phyloP scores from a whole-genome alignment of 345 rosid species.

The Jatropha curcas region DNA sequence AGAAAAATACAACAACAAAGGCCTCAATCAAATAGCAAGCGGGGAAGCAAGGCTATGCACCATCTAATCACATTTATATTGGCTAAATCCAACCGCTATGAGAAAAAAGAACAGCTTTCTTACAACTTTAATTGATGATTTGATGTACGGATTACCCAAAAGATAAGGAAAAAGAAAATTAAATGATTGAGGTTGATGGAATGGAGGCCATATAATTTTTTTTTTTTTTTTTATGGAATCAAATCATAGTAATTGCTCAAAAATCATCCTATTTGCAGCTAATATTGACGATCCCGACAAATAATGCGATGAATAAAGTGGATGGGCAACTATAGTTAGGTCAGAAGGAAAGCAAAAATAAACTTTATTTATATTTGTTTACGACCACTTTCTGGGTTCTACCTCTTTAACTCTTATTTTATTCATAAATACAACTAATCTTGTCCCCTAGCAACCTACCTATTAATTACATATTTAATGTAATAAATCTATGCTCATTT shows the following conservation, averaged over 20 bases:
- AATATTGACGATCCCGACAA: too few species aligned
- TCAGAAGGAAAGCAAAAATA: constrained; percentile 4
- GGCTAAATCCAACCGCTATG: neutral
- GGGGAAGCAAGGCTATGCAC: too few species aligned
- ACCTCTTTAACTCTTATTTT: constrained; percentile 2
- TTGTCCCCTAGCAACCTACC: constrained; percentile 22
- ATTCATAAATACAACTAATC: constrained; percentile 32
- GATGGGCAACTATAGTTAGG: neutral
- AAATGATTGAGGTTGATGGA: neutral
- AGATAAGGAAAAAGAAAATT: neutral
- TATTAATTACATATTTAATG: neutral
- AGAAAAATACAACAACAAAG: neutral
- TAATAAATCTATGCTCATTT: neutral
- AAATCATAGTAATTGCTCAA: too few species aligned
- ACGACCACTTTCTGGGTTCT: constrained; percentile 23
- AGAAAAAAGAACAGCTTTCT: neutral
- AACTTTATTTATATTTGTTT: constrained; percentile 15
- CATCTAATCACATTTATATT: constrained; percentile 2
- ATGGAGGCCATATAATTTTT: too few species aligned
- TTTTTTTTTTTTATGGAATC: too few species aligned
- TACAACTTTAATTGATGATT: neutral
- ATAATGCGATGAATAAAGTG: neutral
- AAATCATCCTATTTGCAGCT: too few species aligned
- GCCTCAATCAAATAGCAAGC: constrained; percentile 3
- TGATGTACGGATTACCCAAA: constrained; percentile 23